These are phyloP conservation scores for Hygrocybe punicea DNA, from an alignment of 768 basidiomycete genomes.

Conservation along the genomic window DNA sequence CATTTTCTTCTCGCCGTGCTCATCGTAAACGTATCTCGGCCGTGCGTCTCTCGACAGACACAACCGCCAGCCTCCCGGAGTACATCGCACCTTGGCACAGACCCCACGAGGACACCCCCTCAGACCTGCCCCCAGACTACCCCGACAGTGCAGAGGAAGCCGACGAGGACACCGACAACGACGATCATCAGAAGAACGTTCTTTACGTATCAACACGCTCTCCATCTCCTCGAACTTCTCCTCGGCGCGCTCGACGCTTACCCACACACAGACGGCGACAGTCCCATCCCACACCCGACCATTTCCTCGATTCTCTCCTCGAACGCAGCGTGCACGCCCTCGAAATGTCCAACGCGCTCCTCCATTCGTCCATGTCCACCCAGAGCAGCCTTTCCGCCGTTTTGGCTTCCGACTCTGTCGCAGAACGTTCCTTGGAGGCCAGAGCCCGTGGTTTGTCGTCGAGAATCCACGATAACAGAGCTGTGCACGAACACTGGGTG, in stretches of 20 bases:
- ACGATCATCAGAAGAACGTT: conserved; percentile 21
- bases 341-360: conserved; percentile 77
- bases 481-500: conserved; percentile 55
- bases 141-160: conserved; percentile 75
- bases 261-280: conserved; percentile 29
- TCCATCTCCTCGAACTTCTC: conserved; percentile 19
- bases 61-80: conserved; percentile 60
- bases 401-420: conserved; percentile 44
- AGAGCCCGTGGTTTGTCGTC: conserved; percentile 53
- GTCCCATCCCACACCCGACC: conserved; percentile 42
- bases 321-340: conserved; percentile 81
- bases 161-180: conserved; percentile 62
- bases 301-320: conserved; percentile 71
- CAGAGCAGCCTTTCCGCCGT: conserved; percentile 52
- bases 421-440: conserved; percentile 47
- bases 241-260: conserved; percentile 27
- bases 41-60: conserved; percentile 62
- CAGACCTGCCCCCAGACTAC: conserved; percentile 70
- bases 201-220: conserved; percentile 19
- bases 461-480: conserved; percentile 45
- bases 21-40: conserved; percentile 46
- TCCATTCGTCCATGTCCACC: conserved; percentile 73
- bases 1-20: conserved; percentile 14
- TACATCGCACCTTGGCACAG: conserved; percentile 37
- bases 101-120: conserved; percentile 26